These are phyloP conservation scores for Diplodia mutila DNA, from an alignment of 2,329 filamentous ascomycete genomes.

Conservation along the genomic window DNA sequence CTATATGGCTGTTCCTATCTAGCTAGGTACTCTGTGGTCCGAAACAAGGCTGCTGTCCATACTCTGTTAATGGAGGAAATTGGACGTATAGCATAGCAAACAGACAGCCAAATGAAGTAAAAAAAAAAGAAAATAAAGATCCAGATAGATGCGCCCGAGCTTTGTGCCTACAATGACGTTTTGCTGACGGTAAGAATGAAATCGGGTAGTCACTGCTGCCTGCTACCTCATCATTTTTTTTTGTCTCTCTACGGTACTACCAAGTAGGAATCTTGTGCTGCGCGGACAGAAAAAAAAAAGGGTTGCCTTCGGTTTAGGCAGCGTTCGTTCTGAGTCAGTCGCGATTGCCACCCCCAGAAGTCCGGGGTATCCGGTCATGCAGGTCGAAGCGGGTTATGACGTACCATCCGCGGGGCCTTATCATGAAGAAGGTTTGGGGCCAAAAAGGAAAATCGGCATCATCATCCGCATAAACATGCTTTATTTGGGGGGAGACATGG, in stretches of 20 bases:
- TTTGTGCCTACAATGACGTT: background rate
- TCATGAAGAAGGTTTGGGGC: background rate
- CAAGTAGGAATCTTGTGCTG: background rate
- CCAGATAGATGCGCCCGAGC: background rate
- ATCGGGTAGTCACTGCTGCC: background rate
- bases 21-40: background rate
- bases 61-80: background rate
- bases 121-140: conserved; percentile 3
- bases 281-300: background rate
- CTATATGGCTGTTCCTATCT: background rate
- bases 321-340: background rate
- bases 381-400: background rate
- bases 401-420: background rate
- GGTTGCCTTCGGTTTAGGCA: background rate
- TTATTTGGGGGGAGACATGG: background rate
- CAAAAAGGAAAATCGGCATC: background rate
- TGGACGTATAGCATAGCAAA: background rate
- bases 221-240: background rate
- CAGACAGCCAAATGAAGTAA: background rate
- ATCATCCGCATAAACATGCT: background rate
- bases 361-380: background rate
- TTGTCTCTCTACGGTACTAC: background rate
- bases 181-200: background rate
- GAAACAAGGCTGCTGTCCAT: background rate
- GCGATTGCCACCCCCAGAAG: background rate